phyloP scores from a whole-genome alignment of 192 early-diverging fungal genomes.

The Polychytrium aggregatum region DNA sequence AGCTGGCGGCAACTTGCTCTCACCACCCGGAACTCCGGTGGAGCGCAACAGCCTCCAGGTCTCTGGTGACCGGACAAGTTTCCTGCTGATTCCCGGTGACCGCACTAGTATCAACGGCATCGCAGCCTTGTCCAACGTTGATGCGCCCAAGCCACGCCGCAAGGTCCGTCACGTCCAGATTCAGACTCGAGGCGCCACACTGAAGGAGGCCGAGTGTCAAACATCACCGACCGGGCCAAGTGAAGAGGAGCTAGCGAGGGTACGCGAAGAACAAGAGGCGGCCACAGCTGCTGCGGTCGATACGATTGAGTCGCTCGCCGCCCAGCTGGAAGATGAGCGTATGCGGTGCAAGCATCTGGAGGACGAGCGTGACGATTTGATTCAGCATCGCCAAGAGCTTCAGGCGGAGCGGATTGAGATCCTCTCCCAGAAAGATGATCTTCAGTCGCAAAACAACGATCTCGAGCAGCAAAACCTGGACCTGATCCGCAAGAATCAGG shows the following conservation, averaged over 20 bases:
- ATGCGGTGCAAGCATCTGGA: no score
- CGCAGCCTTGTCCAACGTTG: neutral
- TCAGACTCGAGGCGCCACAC: constrained; percentile 23
- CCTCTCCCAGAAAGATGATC: neutral
- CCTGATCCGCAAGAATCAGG: no score
- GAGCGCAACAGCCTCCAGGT: neutral
- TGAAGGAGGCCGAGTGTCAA: constrained; percentile 9
- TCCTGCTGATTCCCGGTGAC: neutral
- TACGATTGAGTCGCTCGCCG: neutral
- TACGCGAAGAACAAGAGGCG: no score
- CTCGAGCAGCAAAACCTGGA: no score
- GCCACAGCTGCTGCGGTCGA: neutral
- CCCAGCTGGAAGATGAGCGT: neutral
- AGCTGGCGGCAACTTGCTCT: no score
- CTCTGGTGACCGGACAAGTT: neutral
- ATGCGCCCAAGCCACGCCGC: constrained; percentile 9
- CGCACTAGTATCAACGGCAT: neutral
- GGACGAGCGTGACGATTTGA: neutral
- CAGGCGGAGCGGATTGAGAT: neutral
- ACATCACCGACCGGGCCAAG: no score
- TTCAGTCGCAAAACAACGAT: constrained; percentile 5
- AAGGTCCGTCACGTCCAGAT: constrained; percentile 38
- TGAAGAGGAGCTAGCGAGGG: no score
- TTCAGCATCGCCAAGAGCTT: neutral
- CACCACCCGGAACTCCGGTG: neutral